Evolutionary conservation across 2,329 filamentous ascomycete genomes (phyloP), one percentile per base, ranked within the genome.

Genomic region (Lachnellula arida): DNA sequence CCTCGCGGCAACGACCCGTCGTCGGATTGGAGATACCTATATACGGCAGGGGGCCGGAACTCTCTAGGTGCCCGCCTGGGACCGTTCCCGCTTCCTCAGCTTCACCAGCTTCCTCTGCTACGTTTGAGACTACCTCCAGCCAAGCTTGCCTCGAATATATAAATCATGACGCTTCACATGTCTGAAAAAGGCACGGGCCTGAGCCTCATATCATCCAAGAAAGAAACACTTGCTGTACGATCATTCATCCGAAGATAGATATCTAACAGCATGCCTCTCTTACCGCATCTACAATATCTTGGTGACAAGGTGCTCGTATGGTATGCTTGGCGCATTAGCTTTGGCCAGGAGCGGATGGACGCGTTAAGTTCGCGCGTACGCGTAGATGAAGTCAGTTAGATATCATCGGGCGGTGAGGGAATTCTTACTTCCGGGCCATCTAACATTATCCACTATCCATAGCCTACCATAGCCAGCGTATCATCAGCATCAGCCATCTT

Each of bases 201-300:
- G 79, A 19, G 77, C 74, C 35, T 80, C 80, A 50, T 84, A n/a
- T n/a, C n/a, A n/a, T n/a, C 77, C 6, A 89, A 75, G 67, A 94
- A 94, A 0, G 89, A 89, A 2, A 94, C 76, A 43, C 78, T 80
- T 4, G 83, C 87, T 44, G 74, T 75, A 34, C 80, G 80, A 51
- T 90, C 84, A 43, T 79, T 71, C 8, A 64, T 67, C 34, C 83
- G 81, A 48, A 91, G 63, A 62, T 81, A 86, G 43, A 93, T 74
- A 60, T 91, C 87, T 11, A 92, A 70, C 11, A 95, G 64, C 60
- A 81, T 76, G 1, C 89, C 90, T 23, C 89, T 56, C 86, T 83
- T 51, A 94, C 73, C 11, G 79, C 78, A 22, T 78, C 76, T 3
- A 80, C 78, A 56, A 94, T 73, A 60, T 94, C 88, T 47, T 77